Percentiles rank a stretch among this genome's conserved stretches.
Evolutionary conservation across 2,329 filamentous ascomycete species (phyloP).

Genomic region (Penicillium sp.): DNA sequence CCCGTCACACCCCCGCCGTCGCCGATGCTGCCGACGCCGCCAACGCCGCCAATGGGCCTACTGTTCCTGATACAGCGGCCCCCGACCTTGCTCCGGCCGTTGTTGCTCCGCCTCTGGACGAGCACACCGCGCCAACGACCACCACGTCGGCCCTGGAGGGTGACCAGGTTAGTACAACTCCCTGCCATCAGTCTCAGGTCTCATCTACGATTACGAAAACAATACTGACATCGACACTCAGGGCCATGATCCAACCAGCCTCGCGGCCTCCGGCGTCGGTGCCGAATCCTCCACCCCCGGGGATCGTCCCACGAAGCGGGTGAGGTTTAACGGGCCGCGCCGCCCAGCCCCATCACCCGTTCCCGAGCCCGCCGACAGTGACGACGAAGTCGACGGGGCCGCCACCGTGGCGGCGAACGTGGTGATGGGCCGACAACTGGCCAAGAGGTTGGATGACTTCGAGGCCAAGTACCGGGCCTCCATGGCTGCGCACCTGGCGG

Average conservation of each 20-base stretch:
- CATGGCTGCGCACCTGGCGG: conserved; percentile 4
- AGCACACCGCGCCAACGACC: not conserved
- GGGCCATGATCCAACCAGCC: too few species aligned
- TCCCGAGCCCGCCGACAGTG: conserved; percentile 8
- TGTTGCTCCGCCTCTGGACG: not conserved
- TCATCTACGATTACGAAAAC: not conserved
- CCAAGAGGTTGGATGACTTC: conserved; percentile 58
- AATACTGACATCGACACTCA: not conserved
- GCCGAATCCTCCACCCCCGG: not conserved
- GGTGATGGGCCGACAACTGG: conserved; percentile 60
- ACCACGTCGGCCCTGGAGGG: not conserved
- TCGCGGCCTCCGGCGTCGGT: not conserved
- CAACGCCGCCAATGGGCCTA: not conserved
- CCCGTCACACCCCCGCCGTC: not conserved
- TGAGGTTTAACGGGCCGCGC: not conserved
- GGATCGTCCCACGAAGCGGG: not conserved
- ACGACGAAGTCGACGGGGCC: conserved; percentile 26
- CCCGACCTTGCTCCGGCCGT: not conserved
- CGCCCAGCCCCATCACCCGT: not conserved
- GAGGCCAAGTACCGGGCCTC: conserved; percentile 58
- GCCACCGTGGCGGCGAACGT: conserved; percentile 43
- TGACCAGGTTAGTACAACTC: not conserved
- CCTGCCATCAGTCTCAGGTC: not conserved
- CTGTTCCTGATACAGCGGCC: not conserved
- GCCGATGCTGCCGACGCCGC: not conserved